Evolutionary conservation across 805 yeast species (phyloP).

Genomic region (Ogataea dorogensis): DNA sequence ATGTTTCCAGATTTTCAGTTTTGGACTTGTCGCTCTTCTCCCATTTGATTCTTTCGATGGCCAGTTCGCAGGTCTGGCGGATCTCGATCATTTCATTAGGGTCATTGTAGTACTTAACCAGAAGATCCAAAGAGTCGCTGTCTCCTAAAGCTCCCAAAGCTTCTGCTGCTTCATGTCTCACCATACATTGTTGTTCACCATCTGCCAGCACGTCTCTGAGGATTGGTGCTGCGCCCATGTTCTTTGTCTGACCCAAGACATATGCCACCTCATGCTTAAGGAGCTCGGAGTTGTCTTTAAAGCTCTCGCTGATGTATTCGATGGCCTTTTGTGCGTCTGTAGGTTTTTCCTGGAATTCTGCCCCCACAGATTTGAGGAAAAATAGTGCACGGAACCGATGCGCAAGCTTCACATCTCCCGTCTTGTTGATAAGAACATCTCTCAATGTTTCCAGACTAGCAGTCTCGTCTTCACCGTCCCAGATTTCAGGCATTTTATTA

Average conservation of each 20-base stretch:
- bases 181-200: constrained; percentile 82
- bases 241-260: constrained; percentile 93
- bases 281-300: constrained; percentile 78
- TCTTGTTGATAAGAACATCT: constrained; percentile 62
- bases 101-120: constrained; percentile 69
- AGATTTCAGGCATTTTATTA: constrained; percentile 17
- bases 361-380: constrained; percentile 82
- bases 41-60: constrained; percentile 94
- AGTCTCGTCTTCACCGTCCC: constrained; percentile 28
- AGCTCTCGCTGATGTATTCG: constrained; percentile 81
- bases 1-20: constrained; percentile 68
- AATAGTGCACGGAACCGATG: constrained; percentile 92
- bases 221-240: constrained; percentile 71
- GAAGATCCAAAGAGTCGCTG: constrained; percentile 61
- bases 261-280: constrained; percentile 97
- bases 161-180: constrained; percentile 99
- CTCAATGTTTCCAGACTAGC: constrained; percentile 60
- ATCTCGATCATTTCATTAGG: constrained; percentile 71
- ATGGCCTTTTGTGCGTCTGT: constrained; percentile 65
- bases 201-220: constrained; percentile 70
- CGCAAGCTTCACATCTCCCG: constrained; percentile 73
- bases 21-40: constrained; percentile 66
- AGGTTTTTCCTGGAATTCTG: constrained; percentile 55
- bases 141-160: constrained; percentile 97
- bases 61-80: constrained; percentile 96